Evolutionary conservation across 768 basidiomycete genomes (phyloP), one percentile per base, ranked within the genome.

Genomic region (Leucocoprinus leucothites): DNA sequence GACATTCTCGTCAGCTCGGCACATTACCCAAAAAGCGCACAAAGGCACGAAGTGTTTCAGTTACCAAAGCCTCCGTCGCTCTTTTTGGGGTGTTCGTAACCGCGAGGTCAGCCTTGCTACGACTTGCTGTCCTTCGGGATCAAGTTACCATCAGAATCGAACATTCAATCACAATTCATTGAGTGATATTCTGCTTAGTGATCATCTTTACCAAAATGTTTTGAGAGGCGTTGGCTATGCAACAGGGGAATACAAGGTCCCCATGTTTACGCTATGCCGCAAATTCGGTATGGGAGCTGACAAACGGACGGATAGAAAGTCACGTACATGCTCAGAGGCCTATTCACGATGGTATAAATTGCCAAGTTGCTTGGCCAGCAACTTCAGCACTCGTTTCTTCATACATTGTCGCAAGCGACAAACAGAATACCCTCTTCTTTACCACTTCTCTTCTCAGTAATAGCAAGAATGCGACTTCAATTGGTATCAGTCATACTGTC

Each of bases 401-500:
- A 7, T 25, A 19, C 26, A 41, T 42, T 38, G 44, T 46, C 44
- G 52, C 52, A n/a, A 36, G 34, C 43, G 38, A 51, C 50, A 40
- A 14, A 25, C 24, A 16, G 26, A 9, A 18, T 22, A 6, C 22
- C 25, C 14, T 42, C 24, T 25, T 5, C 13, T n/a, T 22, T 16
- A 1, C 24, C n/a, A 24, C 28, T 31, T 21, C 13, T 13, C 38
- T 40, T 38, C 16, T 34, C 16, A 6, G n/a, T 25, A 31, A 31
- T 11, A 31, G 6, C 31, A 11, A 31, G 6, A 31, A 50, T 50
- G 49, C 49, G 34, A 22, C 28, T 52, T 25, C 9, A 9, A 9
- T 44, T 44, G 51, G 51, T 21, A 28, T 44, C n/a, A 6, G 35
- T 53, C 18, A 36, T 36, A 42, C 18, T 53, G 22, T 45, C 52